A percentile compares a stretch with the other conserved stretches of the same genome.
Evolutionary conservation across 164 flowering plant species (phyloP).

Genomic region (Annona cherimola): DNA sequence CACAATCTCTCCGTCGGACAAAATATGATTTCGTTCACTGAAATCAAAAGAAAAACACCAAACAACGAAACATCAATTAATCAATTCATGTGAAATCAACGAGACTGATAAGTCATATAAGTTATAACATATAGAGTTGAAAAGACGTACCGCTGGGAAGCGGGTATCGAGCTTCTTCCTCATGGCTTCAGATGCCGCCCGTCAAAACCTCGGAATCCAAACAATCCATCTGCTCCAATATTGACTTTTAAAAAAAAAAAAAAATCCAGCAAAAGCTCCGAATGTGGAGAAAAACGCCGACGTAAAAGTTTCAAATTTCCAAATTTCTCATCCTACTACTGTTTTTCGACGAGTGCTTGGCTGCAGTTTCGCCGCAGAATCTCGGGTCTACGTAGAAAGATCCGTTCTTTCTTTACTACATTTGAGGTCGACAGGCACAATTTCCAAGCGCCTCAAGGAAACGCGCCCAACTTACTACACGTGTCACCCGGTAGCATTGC

Average conservation of each 20-base stretch:
- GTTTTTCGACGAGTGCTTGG: not conserved
- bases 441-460: not conserved
- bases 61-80: not conserved
- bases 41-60: not conserved
- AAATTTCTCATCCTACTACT: not conserved
- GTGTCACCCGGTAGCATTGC: too few relatives aligned
- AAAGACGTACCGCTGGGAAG: conserved; percentile 6
- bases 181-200: conserved; percentile 6
- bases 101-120: not conserved
- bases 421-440: not conserved
- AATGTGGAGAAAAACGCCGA: not conserved
- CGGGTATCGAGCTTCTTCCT: conserved; percentile 9
- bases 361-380: not conserved
- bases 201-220: not conserved
- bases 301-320: not conserved
- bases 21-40: not conserved
- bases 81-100: not conserved
- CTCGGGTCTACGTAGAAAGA: not conserved
- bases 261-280: not conserved
- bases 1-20: not conserved
- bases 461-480: not conserved
- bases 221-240: not conserved
- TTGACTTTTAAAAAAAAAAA: too few relatives aligned
- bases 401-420: not conserved
- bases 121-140: not conserved